Evolutionary conservation across 2,329 filamentous ascomycete species (phyloP).

Genomic region (Emmonsiellopsis sp.): DNA sequence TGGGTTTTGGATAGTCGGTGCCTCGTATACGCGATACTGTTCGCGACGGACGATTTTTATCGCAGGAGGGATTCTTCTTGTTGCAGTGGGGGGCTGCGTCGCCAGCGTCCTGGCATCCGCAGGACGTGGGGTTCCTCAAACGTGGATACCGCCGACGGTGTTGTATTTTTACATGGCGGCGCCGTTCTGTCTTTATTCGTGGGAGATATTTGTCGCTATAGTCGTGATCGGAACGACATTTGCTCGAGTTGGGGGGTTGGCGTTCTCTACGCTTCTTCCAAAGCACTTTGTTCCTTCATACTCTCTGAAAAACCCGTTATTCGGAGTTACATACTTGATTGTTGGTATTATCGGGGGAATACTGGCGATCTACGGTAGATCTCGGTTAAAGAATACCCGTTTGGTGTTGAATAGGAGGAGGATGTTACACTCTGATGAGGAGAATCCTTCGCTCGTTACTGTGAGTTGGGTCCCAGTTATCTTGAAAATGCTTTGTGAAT

Average conservation of each 20-base stretch:
- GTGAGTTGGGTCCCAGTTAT: background rate
- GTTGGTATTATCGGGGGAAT: background rate
- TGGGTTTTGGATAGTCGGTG: background rate
- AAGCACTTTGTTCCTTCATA: background rate
- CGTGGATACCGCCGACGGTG: slow-evolving; percentile 2
- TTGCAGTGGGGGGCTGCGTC: background rate
- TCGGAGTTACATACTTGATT: background rate
- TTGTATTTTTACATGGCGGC: slow-evolving; percentile 1
- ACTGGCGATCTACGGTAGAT: background rate
- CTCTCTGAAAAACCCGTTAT: background rate
- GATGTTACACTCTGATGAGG: background rate
- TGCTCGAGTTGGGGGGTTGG: background rate
- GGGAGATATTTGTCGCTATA: background rate
- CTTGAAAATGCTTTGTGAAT: background rate
- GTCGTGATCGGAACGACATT: background rate
- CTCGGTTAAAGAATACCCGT: background rate
- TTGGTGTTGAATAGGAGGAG: background rate
- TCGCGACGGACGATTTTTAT: background rate
- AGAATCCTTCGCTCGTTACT: background rate
- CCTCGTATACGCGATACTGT: background rate
- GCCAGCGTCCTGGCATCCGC: background rate
- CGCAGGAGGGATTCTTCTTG: background rate
- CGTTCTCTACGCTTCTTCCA: background rate
- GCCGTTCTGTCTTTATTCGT: background rate
- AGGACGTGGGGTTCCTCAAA: background rate